phyloP scores from a whole-genome alignment of 805 yeast species.

The Candida alai region DNA sequence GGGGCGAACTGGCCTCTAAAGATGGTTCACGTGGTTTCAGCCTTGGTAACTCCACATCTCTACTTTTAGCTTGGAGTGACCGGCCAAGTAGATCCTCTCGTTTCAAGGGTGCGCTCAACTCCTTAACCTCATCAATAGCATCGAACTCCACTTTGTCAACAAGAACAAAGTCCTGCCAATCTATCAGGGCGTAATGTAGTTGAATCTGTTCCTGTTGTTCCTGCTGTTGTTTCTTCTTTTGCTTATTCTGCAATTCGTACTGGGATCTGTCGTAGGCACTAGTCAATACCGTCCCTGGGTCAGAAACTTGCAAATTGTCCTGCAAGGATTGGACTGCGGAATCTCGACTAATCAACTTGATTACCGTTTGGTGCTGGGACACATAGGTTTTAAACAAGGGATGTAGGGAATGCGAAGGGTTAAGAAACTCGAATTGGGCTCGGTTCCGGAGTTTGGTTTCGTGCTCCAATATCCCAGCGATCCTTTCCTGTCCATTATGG shows the following conservation, averaged over 20 bases:
- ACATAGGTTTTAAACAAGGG: constrained; percentile 46
- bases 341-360: constrained; percentile 15
- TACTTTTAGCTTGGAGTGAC: constrained; percentile 51
- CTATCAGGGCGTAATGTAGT: constrained; percentile 66
- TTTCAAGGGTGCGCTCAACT: constrained; percentile 51
- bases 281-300: constrained; percentile 35
- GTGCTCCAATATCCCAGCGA: constrained; percentile 30
- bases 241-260: constrained; percentile 37
- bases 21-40: neutral
- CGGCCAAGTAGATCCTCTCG: constrained; percentile 59
- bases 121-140: constrained; percentile 55
- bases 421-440: constrained; percentile 66
- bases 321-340: constrained; percentile 4
- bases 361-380: constrained; percentile 47
- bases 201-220: constrained; percentile 33
- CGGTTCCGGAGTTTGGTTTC: constrained; percentile 32
- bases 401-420: constrained; percentile 57
- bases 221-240: constrained; percentile 23
- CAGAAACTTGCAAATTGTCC: constrained; percentile 3
- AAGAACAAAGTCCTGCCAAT: constrained; percentile 82
- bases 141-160: constrained; percentile 68
- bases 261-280: constrained; percentile 56
- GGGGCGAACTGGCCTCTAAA: neutral
- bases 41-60: constrained; percentile 14
- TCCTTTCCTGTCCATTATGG: constrained; percentile 48